Evolutionary conservation across 1,284 basidiomycete species (phyloP).

Genomic region (Trichosporon sp.): DNA sequence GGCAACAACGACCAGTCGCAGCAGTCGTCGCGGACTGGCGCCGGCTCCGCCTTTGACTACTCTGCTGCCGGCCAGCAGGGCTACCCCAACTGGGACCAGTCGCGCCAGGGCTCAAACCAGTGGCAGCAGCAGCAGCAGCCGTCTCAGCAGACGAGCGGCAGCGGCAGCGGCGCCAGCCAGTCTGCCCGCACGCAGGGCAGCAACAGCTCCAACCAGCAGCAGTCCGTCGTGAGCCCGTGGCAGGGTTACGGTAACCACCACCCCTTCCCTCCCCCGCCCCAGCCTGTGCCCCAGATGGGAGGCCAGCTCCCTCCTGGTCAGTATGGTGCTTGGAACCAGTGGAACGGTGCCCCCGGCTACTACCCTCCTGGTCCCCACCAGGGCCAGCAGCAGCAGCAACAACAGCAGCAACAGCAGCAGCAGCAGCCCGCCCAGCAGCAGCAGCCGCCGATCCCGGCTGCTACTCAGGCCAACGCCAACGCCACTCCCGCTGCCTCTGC

Average conservation of each 20-base stretch:
- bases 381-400: slow-evolving; percentile 10
- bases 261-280: slow-evolving; percentile 29
- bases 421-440: slow-evolving; percentile 9
- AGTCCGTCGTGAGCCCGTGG: slow-evolving; percentile 20
- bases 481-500: slow-evolving; percentile 6
- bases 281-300: slow-evolving; percentile 27
- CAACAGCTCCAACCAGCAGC: slow-evolving; percentile 17
- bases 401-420: slow-evolving; percentile 12
- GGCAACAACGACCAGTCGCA: slow-evolving; percentile 15
- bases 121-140: slow-evolving; percentile 15
- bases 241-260: slow-evolving; percentile 29
- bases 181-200: slow-evolving; percentile 9
- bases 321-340: slow-evolving; percentile 30
- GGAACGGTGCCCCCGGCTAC: slow-evolving; percentile 22
- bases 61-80: not conserved
- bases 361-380: slow-evolving; percentile 25
- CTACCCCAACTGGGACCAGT: slow-evolving; percentile 10
- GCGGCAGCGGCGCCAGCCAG: not conserved
- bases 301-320: slow-evolving; percentile 23
- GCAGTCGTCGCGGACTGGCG: slow-evolving; percentile 11
- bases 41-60: slow-evolving; percentile 1
- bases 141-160: slow-evolving; percentile 7
- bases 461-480: not conserved
- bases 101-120: slow-evolving; percentile 12
- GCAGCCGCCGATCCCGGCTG: not conserved